Conservation (phyloP, 2,329 filamentous ascomycete species). For the Neocucurbitaria cava region DNA sequence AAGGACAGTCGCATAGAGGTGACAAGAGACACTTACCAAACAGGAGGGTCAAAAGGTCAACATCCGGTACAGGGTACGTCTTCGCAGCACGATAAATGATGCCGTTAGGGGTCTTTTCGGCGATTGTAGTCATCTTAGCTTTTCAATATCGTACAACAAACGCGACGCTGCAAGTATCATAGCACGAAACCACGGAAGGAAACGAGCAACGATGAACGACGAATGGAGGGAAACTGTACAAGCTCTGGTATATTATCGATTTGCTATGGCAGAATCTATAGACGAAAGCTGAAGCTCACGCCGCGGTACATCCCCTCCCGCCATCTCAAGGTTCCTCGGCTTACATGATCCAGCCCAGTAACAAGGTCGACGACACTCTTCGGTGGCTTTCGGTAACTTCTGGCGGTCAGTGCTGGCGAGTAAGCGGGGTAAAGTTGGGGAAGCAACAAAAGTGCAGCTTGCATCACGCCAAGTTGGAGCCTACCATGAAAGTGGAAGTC, state of each 20-base stretch:
- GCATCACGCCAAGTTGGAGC: background rate
- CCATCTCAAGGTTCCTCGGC: conserved; percentile 12
- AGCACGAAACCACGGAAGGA: background rate
- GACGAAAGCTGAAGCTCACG: background rate
- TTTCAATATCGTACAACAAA: background rate
- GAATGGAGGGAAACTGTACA: background rate
- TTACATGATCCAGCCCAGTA: conserved; percentile 4
- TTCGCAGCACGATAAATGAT: conserved; percentile 42
- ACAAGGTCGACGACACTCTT: conserved; percentile 2
- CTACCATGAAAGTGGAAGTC: background rate
- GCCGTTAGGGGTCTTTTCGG: conserved; percentile 40
- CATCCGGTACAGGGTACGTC: conserved; percentile 42
- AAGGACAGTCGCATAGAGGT: background rate
- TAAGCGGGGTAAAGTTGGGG: conserved; percentile 29
- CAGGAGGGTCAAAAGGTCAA: conserved; percentile 52
- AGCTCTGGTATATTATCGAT: background rate
- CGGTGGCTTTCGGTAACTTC: conserved; percentile 27
- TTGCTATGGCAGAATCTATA: background rate
- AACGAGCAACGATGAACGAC: background rate
- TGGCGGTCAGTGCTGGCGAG: conserved; percentile 25
- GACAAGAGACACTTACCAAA: conserved; percentile 48
- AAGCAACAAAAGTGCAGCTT: conserved; percentile 3
- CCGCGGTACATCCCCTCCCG: conserved; percentile 9
- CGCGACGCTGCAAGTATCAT: background rate
- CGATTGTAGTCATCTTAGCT: conserved; percentile 38